Base-by-base conservation (phyloP, 2,329 filamentous ascomycete species). In the Aspergillus pseudoglaucus region DNA sequence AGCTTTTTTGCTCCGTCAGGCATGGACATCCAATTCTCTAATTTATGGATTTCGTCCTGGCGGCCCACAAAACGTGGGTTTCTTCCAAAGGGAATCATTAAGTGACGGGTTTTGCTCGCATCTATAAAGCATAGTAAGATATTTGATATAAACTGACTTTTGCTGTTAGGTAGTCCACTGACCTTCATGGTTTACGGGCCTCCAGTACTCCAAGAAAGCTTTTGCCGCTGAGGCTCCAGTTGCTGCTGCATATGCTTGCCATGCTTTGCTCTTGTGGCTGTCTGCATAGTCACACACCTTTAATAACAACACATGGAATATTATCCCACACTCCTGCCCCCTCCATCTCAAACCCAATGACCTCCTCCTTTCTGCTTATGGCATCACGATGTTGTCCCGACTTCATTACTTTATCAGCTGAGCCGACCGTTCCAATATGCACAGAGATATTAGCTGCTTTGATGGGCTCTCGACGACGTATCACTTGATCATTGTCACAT, bases 61-160 rank as follows among this genome's bases (percentile, higher is more conserved):
- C 51, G 52, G 20, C 52, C 52, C 15, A 53, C 43, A 43, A 54
- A 54, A 8, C 35, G 23, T 4, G 14, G 35, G 17, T 52, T 52
- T 27, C 32, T 46, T n/a, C n/a, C 38, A 20, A 52, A 52, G 14
- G 47, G 47, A 22, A 52, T 20, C 42, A 49, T 45, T 35, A 18
- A 44, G 18, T 51, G 46, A 8, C 25, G 8, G 25, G 3, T 27
- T 27, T 27, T 27, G 25, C 32, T 30, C 30, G 23, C 30, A n/a
- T 44, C 33, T 18, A 17, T 33, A 6, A 18, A 17, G 12, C 27
- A 44, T 14, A 14, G 12, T 14, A 41, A 14, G 12, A 32, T 15
- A 7, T 38, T 17, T 6, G 17, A n/a, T 27, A 27, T 27, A 27
- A 27, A 27, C 25, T 27, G 8, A 27, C 25, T 27, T 27, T 1